Evolutionary conservation across 139 green algal genomes (phyloP).

Genomic region (Chlorella sp.): DNA sequence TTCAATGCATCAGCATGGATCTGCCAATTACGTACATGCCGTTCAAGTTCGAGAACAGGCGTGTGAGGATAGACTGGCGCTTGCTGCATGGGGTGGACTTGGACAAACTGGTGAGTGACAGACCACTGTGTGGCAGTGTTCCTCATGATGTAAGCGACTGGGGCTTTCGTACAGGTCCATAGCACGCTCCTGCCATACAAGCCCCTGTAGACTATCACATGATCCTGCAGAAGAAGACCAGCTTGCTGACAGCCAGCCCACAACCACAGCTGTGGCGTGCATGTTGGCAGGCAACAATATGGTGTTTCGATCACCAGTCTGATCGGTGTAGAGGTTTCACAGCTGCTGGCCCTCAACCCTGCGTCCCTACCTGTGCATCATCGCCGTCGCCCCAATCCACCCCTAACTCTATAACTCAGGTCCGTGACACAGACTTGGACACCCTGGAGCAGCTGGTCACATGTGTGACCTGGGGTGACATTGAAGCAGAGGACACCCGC

Average conservation of each 20-base stretch:
- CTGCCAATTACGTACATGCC: conserved; percentile 21
- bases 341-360: too few species aligned
- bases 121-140: too few species aligned
- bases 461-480: conserved; percentile 51
- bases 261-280: too few species aligned
- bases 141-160: too few species aligned
- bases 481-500: conserved; percentile 60
- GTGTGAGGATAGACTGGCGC: conserved; percentile 56
- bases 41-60: conserved; percentile 48
- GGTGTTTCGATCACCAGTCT: too few species aligned
- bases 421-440: conserved; percentile 56
- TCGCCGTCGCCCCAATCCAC: neutral
- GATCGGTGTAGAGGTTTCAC: too few species aligned
- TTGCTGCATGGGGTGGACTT: conserved; percentile 59
- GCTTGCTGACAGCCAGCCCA: neutral
- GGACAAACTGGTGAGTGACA: conserved; percentile 41
- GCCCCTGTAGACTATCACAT: too few species aligned
- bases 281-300: too few species aligned
- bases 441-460: conserved; percentile 49
- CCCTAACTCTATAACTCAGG: conserved; percentile 14
- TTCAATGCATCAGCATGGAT: too few species aligned
- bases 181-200: too few species aligned
- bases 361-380: too few species aligned
- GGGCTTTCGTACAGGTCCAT: too few species aligned
- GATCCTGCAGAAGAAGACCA: neutral